Base-by-base conservation (phyloP, 192 early-diverging fungal species). In the Cladochytrium replicatum region DNA sequence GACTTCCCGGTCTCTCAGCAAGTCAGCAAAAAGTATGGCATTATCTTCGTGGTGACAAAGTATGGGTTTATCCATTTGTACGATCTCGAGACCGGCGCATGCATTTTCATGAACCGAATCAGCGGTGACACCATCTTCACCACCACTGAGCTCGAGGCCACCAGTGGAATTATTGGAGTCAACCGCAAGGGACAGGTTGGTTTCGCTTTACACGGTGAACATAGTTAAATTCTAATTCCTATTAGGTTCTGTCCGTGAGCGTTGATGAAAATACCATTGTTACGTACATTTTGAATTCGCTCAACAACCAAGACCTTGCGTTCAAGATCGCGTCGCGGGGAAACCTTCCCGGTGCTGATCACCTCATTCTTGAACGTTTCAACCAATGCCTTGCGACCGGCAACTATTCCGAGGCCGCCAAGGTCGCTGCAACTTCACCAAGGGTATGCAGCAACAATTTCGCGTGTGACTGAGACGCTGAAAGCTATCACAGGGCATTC, bases 1-100 rank as follows among this genome's bases (percentile, higher is more conserved):
- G 95, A 99, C 60, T 99, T 97, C 62, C 95, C 95, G 19, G 92
- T 99, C 2, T 76, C 91, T 3, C 93, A 97, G 91, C 93, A 97
- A 67, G 80, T 93, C 43, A 85, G 86, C 37, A 82, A 86, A 43
- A 93, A 93, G 69, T 90, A 93, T 69, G 86, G 86, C 55, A 78
- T 99, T 30, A 87, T 97, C 34, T 99, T 83, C 63, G 64, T 99
- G 39, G 87, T 97, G 22, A 99, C 95, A 43, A 99, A 99, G 75
- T 92, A 87, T 61, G 95, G 95, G 3, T 99, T 88, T 59, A 88
- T 99, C 57, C 93, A 97, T 56, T 67, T 99, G 25, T 97, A 92
- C 66, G 95, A 99, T 55, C 71, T 99, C 29, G 95, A 97, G 66
- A 79, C 88, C 9, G 92, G 88, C 27, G 79, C 82, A 15, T 92